These are phyloP conservation scores for Ogataea populi-albae DNA, from an alignment of 805 yeast species.

Conservation along the genomic window DNA sequence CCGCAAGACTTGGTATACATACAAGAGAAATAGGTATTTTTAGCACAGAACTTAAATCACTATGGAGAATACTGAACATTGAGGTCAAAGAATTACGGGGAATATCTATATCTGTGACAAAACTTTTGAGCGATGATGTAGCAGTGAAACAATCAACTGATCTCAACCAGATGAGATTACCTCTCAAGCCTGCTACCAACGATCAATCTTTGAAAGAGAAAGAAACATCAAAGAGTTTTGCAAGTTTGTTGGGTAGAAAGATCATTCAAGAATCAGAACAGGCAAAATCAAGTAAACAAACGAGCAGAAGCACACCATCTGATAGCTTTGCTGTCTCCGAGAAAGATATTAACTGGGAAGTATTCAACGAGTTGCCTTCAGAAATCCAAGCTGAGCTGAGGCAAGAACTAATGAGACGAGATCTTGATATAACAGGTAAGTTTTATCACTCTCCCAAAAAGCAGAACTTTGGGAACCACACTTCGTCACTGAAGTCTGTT, in stretches of 20 bases:
- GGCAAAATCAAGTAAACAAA: too few relatives aligned
- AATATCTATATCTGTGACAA: conserved; percentile 64
- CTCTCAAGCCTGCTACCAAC: conserved; percentile 26
- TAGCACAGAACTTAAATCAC: conserved; percentile 53
- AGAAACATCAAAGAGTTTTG: too few relatives aligned
- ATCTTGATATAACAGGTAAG: conserved; percentile 13
- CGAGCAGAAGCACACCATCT: too few relatives aligned
- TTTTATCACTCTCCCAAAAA: conserved; percentile 15
- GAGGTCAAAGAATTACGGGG: conserved; percentile 70
- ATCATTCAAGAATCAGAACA: too few relatives aligned
- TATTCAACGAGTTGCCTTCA: conserved; percentile 61
- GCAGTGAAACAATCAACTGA: conserved; percentile 16
- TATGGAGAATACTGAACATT: conserved; percentile 54
- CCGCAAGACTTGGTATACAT: conserved; percentile 57
- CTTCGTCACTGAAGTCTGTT: not conserved
- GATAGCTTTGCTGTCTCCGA: conserved; percentile 5
- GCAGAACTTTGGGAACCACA: not conserved
- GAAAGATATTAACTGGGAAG: conserved; percentile 56
- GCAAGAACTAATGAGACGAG: conserved; percentile 47
- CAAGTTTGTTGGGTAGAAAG: too few relatives aligned
- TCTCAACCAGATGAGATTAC: conserved; percentile 33
- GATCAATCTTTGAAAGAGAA: too few relatives aligned
- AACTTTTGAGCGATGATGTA: conserved; percentile 42
- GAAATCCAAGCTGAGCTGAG: conserved; percentile 63
- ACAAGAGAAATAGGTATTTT: conserved; percentile 61